A percentile compares a stretch with the other conserved stretches of the same genome.
Evolutionary conservation across 805 yeast genomes (phyloP).

Genomic region (Saccharomycopsis fermentans): DNA sequence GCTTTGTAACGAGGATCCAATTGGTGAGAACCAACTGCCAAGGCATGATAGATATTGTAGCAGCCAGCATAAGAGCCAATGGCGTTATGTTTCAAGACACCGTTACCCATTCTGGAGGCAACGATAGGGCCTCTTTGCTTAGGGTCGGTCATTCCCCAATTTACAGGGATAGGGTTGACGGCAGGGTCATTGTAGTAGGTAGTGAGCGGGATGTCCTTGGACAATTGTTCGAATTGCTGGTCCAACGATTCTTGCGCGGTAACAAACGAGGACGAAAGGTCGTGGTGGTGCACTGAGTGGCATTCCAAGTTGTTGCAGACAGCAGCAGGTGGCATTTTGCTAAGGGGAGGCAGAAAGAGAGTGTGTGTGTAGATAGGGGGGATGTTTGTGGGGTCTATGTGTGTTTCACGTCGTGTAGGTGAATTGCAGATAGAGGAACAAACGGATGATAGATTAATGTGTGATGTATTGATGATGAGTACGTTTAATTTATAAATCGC

Average conservation of each 20-base stretch:
- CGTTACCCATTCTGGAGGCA: constrained; percentile 39
- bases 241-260: constrained; percentile 9
- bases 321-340: constrained; percentile 26
- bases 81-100: constrained; percentile 46
- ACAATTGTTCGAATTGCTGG: constrained; percentile 12
- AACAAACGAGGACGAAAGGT: constrained; percentile 2
- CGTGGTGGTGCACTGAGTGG: constrained; percentile 4
- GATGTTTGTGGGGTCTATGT: too few relatives aligned
- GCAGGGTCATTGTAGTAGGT: constrained; percentile 44
- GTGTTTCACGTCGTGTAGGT: too few relatives aligned
- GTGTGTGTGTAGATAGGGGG: too few relatives aligned
- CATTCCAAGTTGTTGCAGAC: constrained; percentile 13
- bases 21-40: constrained; percentile 53
- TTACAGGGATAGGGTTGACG: constrained; percentile 37
- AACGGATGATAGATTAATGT: too few relatives aligned
- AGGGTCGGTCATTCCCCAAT: constrained; percentile 46
- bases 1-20: constrained; percentile 42
- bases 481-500: too few relatives aligned
- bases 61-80: constrained; percentile 61
- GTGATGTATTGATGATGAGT: too few relatives aligned
- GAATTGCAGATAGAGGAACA: too few relatives aligned
- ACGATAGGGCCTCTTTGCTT: constrained; percentile 46
- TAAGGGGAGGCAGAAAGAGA: background rate
- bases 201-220: constrained; percentile 33
- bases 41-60: constrained; percentile 53